These are phyloP conservation scores for Penicillium sp. DNA, from an alignment of 2,329 filamentous ascomycete species.

Conservation along the genomic window DNA sequence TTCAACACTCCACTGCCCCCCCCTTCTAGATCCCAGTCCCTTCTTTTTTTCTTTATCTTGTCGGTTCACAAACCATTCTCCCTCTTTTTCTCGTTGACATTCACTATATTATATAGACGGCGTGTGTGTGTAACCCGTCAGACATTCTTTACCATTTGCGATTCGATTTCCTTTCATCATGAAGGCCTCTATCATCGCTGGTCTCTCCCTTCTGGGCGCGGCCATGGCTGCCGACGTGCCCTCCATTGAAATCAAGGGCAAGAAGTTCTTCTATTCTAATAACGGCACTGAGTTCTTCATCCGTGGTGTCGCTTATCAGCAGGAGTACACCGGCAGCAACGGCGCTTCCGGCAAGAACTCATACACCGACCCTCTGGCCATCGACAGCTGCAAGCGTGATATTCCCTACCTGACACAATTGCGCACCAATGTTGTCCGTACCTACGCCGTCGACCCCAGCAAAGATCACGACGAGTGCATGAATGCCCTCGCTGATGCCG, in stretches of 20 bases:
- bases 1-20: slow-evolving; percentile 3
- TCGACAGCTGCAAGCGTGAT: slow-evolving; percentile 73
- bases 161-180: slow-evolving; percentile 42
- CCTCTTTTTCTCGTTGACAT: slow-evolving; percentile 10
- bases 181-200: slow-evolving; percentile 54
- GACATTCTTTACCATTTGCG: slow-evolving; percentile 14
- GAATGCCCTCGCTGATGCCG: slow-evolving; percentile 73
- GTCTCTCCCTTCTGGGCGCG: slow-evolving; percentile 53
- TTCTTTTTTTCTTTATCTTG: slow-evolving; percentile 2
- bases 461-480: slow-evolving; percentile 81
- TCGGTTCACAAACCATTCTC: background rate
- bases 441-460: slow-evolving; percentile 85
- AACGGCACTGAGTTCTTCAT: slow-evolving; percentile 77
- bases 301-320: slow-evolving; percentile 92
- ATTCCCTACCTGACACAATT: slow-evolving; percentile 76
- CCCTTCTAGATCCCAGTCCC: slow-evolving; percentile 4
- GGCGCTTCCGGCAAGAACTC: slow-evolving; percentile 43
- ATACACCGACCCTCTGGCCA: slow-evolving; percentile 80
- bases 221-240: slow-evolving; percentile 55
- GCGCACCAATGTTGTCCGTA: slow-evolving; percentile 88
- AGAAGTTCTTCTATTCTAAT: slow-evolving; percentile 87
- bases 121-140: slow-evolving; percentile 2
- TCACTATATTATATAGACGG: background rate
- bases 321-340: slow-evolving; percentile 58
- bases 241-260: slow-evolving; percentile 64